phyloP scores from a whole-genome alignment of 345 rosid genomes.

The Brassica incana region DNA sequence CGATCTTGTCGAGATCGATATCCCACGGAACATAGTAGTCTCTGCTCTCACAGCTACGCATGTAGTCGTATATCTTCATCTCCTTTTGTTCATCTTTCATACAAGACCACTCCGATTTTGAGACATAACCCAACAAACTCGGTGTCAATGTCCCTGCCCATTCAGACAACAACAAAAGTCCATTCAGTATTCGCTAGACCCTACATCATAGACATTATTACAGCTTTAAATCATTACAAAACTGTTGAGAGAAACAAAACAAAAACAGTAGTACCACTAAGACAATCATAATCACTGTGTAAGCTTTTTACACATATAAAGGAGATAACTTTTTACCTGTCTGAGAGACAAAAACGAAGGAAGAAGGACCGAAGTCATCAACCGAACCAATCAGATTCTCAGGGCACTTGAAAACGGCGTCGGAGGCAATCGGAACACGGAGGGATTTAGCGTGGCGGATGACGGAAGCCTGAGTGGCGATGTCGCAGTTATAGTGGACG shows the following conservation, averaged over 20 bases:
- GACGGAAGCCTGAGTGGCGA: constrained; percentile 59
- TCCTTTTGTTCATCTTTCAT: constrained; percentile 47
- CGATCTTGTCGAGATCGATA: constrained; percentile 58
- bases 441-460: constrained; percentile 70
- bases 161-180: background rate
- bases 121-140: constrained; percentile 60
- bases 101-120: constrained; percentile 53
- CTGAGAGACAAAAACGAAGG: constrained; percentile 42
- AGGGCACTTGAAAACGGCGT: constrained; percentile 47
- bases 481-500: constrained; percentile 63
- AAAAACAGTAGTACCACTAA: background rate
- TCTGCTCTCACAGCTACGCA: constrained; percentile 44
- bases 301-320: background rate
- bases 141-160: constrained; percentile 49
- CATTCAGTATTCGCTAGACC: background rate
- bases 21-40: constrained; percentile 52
- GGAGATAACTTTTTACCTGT: constrained; percentile 23
- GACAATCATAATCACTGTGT: background rate
- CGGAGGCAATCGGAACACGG: constrained; percentile 58
- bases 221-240: background rate
- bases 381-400: constrained; percentile 35
- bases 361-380: constrained; percentile 46
- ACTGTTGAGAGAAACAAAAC: background rate
- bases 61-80: constrained; percentile 53
- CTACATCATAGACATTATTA: background rate